Percentiles rank a stretch among this genome's conserved stretches.
Evolutionary conservation across 768 basidiomycete species (phyloP).

Genomic region (Kwoniella dendrophila): DNA sequence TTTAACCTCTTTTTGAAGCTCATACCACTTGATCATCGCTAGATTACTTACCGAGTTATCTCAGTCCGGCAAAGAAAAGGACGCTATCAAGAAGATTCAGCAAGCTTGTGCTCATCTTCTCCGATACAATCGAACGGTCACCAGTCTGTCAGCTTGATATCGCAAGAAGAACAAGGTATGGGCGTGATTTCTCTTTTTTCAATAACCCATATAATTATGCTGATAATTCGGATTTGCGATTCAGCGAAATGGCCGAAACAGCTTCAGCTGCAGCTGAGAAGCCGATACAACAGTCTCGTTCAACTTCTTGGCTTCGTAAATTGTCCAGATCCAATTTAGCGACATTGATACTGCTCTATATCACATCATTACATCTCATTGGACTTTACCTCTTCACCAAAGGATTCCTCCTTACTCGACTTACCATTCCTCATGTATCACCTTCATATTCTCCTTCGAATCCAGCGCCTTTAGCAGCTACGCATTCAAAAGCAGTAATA

Average conservation of each 20-base stretch:
- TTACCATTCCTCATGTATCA: constrained; percentile 67
- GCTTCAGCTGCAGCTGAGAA: not conserved
- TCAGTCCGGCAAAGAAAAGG: no score
- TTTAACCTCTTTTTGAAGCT: not conserved
- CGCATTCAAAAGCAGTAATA: constrained; percentile 77
- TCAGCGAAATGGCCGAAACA: constrained; percentile 2
- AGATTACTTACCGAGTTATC: no score
- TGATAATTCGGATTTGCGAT: no score
- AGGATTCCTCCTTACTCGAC: constrained; percentile 83
- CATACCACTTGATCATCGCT: not conserved
- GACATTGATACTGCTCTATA: constrained; percentile 48
- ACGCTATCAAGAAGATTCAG: not conserved
- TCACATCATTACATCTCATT: constrained; percentile 69
- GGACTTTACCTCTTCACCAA: constrained; percentile 87
- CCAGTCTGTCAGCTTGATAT: no score
- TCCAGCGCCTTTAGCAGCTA: constrained; percentile 60
- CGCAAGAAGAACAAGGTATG: no score
- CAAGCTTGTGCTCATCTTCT: no score
- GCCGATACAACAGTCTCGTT: not conserved
- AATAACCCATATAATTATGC: no score
- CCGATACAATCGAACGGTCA: no score
- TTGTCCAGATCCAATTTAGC: constrained; percentile 49
- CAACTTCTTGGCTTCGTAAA: constrained; percentile 26
- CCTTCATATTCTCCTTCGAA: constrained; percentile 49
- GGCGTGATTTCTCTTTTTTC: no score